phyloP scores from a whole-genome alignment of 768 basidiomycete genomes.

The Mycena albidolilacea region DNA sequence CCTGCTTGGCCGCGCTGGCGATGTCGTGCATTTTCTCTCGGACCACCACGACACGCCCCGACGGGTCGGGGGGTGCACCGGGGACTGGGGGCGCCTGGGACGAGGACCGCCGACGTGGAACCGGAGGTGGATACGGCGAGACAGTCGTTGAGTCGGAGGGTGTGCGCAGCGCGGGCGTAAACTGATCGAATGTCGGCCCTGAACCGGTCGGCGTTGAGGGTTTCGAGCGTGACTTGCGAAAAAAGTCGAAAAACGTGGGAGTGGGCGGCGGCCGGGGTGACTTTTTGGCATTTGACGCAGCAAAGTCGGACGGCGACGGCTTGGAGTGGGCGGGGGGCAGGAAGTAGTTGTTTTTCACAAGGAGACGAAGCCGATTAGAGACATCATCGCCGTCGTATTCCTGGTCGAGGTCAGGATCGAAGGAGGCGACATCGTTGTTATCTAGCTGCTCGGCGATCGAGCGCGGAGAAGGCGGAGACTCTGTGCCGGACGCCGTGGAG shows the following conservation, averaged over 20 bases:
- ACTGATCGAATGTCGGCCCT: conserved; percentile 53
- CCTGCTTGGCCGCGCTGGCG: conserved; percentile 78
- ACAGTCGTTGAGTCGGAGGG: conserved; percentile 75
- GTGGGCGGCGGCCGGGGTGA: conserved; percentile 55
- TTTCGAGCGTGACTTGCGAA: conserved; percentile 72
- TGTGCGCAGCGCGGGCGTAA: conserved; percentile 69
- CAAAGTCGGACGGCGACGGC: conserved; percentile 78
- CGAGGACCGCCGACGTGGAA: conserved; percentile 54
- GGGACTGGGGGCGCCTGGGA: conserved; percentile 55
- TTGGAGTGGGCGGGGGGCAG: conserved; percentile 91
- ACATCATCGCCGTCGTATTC: conserved; percentile 83
- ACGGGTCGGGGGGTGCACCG: conserved; percentile 53
- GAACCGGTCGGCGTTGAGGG: conserved; percentile 63
- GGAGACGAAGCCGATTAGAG: conserved; percentile 84
- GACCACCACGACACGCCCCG: conserved; percentile 84
- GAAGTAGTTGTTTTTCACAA: conserved; percentile 91
- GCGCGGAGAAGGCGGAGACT: conserved; percentile 75
- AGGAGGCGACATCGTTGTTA: conserved; percentile 61
- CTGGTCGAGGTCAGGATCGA: conserved; percentile 65
- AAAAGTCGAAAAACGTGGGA: conserved; percentile 79
- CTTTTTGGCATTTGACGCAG: conserved; percentile 59
- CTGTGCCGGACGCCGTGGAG: conserved; percentile 72
- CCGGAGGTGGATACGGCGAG: conserved; percentile 55
- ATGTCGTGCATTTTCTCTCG: conserved; percentile 86
- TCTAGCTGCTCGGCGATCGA: conserved; percentile 64